Percentiles rank a stretch among this genome's conserved stretches.
phyloP scores from a whole-genome alignment of 768 basidiomycete genomes.

The Russula earlei region DNA sequence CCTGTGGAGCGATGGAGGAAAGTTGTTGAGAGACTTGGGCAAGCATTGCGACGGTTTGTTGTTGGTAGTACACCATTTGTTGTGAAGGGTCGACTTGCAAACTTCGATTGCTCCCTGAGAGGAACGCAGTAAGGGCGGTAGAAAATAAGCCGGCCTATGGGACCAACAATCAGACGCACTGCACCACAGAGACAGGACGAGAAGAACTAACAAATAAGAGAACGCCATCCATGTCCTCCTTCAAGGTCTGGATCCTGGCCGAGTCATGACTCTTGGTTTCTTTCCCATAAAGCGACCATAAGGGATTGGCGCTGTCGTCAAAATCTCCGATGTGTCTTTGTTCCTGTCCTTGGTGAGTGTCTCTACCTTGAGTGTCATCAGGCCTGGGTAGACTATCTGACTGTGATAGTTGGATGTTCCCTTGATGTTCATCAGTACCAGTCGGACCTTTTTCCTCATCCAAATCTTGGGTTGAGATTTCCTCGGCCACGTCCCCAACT shows the following conservation, averaged over 20 bases:
- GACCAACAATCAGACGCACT: neutral
- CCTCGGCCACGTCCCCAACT: no score
- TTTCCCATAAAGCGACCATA: slow-evolving; percentile 32
- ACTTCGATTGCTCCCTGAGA: neutral
- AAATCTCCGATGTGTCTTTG: slow-evolving; percentile 22
- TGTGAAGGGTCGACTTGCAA: neutral
- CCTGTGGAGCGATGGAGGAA: neutral
- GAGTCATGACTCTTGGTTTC: no score
- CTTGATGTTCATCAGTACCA: no score
- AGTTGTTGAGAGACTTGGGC: slow-evolving; percentile 4
- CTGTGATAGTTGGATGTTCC: no score
- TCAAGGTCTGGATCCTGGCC: slow-evolving; percentile 31
- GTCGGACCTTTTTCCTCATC: no score
- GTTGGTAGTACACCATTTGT: neutral
- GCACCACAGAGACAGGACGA: no score
- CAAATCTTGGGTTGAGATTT: no score
- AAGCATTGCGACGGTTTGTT: slow-evolving; percentile 1
- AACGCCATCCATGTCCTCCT: slow-evolving; percentile 33
- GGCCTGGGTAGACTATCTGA: no score
- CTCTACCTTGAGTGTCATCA: no score
- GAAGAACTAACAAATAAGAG: slow-evolving; percentile 34
- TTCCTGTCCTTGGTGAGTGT: no score
- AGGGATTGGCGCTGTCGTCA: slow-evolving; percentile 29
- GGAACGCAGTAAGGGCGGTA: slow-evolving; percentile 2
- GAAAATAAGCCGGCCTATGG: slow-evolving; percentile 11